phyloP scores from a whole-genome alignment of 2,329 filamentous ascomycete genomes.

The Mycocentrospora acerina region DNA sequence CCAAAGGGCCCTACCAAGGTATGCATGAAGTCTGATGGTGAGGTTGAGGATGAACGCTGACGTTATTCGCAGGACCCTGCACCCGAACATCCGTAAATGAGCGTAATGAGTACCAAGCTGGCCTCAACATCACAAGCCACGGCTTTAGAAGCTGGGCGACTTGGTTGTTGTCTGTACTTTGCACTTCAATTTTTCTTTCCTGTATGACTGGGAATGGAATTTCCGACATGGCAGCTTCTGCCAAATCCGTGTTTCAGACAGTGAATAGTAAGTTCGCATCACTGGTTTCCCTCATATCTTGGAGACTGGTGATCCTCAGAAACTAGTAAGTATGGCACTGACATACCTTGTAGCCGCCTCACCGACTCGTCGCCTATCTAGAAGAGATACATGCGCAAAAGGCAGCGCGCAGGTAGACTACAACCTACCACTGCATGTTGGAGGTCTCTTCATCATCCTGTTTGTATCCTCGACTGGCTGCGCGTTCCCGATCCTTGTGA shows the following conservation, averaged over 20 bases:
- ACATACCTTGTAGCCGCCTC: constrained; percentile 5
- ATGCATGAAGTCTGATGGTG: neutral
- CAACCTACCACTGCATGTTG: constrained; percentile 32
- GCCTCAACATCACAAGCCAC: constrained; percentile 6
- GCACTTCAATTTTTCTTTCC: constrained; percentile 27
- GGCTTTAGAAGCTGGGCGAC: constrained; percentile 17
- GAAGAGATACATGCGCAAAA: constrained; percentile 23
- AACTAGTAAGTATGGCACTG: too few species aligned
- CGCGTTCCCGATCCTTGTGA: constrained; percentile 62
- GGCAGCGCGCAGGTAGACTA: constrained; percentile 27
- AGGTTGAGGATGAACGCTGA: constrained; percentile 7
- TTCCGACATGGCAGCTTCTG: neutral
- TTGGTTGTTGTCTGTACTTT: constrained; percentile 29
- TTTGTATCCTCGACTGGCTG: constrained; percentile 50
- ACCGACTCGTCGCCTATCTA: constrained; percentile 10
- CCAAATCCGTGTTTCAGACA: constrained; percentile 8
- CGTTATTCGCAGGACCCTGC: constrained; percentile 25
- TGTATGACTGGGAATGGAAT: constrained; percentile 11
- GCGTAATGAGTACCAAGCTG: constrained; percentile 20
- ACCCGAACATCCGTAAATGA: constrained; percentile 25
- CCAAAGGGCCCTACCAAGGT: constrained; percentile 25
- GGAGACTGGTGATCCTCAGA: too few species aligned
- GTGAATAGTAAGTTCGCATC: constrained; percentile 9
- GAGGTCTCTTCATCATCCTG: constrained; percentile 37
- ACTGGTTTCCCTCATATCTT: neutral